Evolutionary conservation across 768 basidiomycete genomes (phyloP), one percentile per base, ranked within the genome.

Genomic region (Serendipita sp.): DNA sequence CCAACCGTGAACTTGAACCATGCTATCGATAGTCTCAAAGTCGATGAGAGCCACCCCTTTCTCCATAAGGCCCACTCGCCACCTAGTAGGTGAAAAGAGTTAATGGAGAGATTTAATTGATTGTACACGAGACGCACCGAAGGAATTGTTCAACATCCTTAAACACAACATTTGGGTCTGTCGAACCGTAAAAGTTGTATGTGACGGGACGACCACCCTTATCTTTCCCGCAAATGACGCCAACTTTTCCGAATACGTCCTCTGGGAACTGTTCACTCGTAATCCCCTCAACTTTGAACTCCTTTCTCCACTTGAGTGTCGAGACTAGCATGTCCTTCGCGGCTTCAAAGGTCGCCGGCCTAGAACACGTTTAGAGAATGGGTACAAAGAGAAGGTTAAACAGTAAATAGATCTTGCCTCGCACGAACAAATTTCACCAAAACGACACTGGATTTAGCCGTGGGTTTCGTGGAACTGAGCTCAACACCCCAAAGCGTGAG

Each of bases 341-440:
- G 46, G 82, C 81, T 3, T 68, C 60, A 28, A 80, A 71, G 68
- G 77, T 79, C 68, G 86, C 74, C 63, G 83, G 77, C 69, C 85
- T 84, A 38, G 13, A 41, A 32, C 5, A 13, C 30, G 16, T 18
- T 34, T 11, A 46, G 41, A 60, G 15, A 13, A 28, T 38, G 23
- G 30, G 15, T 16, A 23, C 44, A n/a, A 51, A 18, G 48, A 18
- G 48, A 51, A 8, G 48, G n/a, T n/a, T 51, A 41, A 45, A 5
- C 10, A 30, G 45, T 8, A 23, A 28, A 38, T 48, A 30, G 36
- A n/a, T 51, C 73, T 41, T 69, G 84, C 86, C 86, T 81, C 3
- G 89, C 89, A 65, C 86, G 80, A 35, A 89, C 75, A 76, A 91
- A 91, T 71, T 91, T 90, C 81, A 90, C 82, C 44, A 91, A 77